Evolutionary conservation across 352 stramenopile species (phyloP).

Genomic region (Elongisporangium senticosum): DNA sequence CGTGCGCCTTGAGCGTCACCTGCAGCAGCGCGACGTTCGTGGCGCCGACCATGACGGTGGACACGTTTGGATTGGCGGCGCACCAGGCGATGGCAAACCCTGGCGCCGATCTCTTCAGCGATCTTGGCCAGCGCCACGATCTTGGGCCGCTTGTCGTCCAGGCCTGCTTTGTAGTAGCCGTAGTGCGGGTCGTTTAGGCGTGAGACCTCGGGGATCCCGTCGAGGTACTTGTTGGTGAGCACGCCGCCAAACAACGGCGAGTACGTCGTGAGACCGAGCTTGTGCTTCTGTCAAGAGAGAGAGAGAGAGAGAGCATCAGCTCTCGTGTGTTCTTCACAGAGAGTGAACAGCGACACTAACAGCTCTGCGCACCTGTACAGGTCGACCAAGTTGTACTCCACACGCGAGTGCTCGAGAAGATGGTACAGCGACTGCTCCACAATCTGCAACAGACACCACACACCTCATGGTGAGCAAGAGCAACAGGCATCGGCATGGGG

Average conservation of each 20-base stretch:
- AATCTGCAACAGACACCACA: neutral
- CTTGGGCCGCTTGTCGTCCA: conserved; percentile 19
- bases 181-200: conserved; percentile 7
- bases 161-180: neutral
- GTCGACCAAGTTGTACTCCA: conserved; percentile 33
- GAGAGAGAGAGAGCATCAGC: no score
- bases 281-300: conserved; percentile 15
- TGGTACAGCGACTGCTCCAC: conserved; percentile 60
- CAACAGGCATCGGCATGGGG: conserved; percentile 16
- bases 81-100: conserved; percentile 58
- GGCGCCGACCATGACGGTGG: conserved; percentile 52
- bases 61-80: conserved; percentile 42
- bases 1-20: conserved; percentile 49
- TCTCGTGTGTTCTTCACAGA: no score
- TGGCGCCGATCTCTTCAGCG: conserved; percentile 32
- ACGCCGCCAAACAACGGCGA: conserved; percentile 25
- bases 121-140: conserved; percentile 27
- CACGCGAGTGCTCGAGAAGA: conserved; percentile 19
- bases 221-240: conserved; percentile 53
- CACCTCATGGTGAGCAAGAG: no score
- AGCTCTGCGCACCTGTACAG: conserved; percentile 18
- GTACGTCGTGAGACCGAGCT: conserved; percentile 18
- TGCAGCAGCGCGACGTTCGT: conserved; percentile 41
- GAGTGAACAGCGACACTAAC: no score
- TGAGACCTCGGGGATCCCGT: conserved; percentile 19